A percentile compares a stretch with the other conserved stretches of the same genome.
These are phyloP conservation scores for Lathyrus oleraceus DNA, from an alignment of 306 rosid genomes.

Conservation along the genomic window DNA sequence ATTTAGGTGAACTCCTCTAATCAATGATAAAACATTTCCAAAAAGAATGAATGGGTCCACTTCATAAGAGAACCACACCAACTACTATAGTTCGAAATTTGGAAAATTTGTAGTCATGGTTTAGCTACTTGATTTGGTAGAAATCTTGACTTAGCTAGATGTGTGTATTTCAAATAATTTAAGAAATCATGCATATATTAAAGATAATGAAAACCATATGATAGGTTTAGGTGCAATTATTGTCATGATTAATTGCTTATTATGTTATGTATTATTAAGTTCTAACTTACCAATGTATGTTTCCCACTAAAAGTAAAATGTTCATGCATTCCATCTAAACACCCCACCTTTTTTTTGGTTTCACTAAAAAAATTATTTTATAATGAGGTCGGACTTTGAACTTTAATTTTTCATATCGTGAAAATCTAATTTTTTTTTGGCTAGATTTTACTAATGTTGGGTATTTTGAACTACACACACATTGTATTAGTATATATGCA, in stretches of 20 bases:
- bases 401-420: too few relatives aligned
- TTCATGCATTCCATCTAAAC: too few relatives aligned
- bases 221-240: background rate
- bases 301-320: too few relatives aligned
- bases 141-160: background rate
- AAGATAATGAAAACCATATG: slow-evolving; percentile 3
- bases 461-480: too few relatives aligned
- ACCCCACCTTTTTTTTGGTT: too few relatives aligned
- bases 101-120: background rate
- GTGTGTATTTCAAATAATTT: background rate
- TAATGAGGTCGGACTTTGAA: too few relatives aligned
- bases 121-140: background rate
- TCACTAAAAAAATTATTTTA: too few relatives aligned
- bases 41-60: background rate
- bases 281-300: too few relatives aligned
- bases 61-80: slow-evolving; percentile 16
- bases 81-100: slow-evolving; percentile 2
- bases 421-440: too few relatives aligned
- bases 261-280: too few relatives aligned
- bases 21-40: slow-evolving; percentile 21
- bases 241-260: background rate
- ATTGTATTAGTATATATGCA: too few relatives aligned
- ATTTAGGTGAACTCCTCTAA: slow-evolving; percentile 39
- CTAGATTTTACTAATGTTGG: too few relatives aligned
- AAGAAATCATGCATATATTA: background rate